Evolutionary conservation across 805 yeast species (phyloP), one percentile per base, ranked within the genome.

Genomic region (Candida krabiensis): DNA sequence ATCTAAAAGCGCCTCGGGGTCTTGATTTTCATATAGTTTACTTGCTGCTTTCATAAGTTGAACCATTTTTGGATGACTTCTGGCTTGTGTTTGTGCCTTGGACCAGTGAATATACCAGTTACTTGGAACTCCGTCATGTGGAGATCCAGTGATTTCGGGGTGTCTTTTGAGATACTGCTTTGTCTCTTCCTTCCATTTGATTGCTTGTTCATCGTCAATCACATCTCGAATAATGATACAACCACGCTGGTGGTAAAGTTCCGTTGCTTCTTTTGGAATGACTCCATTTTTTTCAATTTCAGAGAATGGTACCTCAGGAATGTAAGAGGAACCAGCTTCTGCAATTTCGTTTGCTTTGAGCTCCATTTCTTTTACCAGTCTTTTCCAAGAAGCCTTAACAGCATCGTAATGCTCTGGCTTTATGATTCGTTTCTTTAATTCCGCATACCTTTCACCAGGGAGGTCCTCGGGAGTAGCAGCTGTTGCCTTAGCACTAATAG

Each of bases 51-150:
- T 45, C 43, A 57, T 47, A 2, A 60, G 46, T 31, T 47, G 34
- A 8, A 55, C 37, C 26, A 65, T 38, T 17, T 56, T 55, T 18
- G 69, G 70, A 44, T 66, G 63, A 0, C 68, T 55, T 19, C 74
- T 49, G 4, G 72, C 71, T 28, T 43, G 46, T 1, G 62, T 51
- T 47, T 70, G 71, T 3, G 68, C 47, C 33, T 60, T 58, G 3
- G 70, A 56, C 73, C 73, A 69, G 43, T 63, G 64, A 11, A 67
- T 47, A 13, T 44, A 38, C 39, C 63, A 66, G 24, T 21, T 21
- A 31, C 54, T 47, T 37, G 58, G 46, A 16, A 21, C 19, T 27
- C 49, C 37, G 13, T 50, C 39, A 27, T 49, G 33, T 4, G 69
- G 67, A 35, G 44, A 49, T 1, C 64, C 66, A 12, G 43, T 56